Evolutionary conservation across 805 yeast species (phyloP).

Genomic region (Candida tallmaniae): DNA sequence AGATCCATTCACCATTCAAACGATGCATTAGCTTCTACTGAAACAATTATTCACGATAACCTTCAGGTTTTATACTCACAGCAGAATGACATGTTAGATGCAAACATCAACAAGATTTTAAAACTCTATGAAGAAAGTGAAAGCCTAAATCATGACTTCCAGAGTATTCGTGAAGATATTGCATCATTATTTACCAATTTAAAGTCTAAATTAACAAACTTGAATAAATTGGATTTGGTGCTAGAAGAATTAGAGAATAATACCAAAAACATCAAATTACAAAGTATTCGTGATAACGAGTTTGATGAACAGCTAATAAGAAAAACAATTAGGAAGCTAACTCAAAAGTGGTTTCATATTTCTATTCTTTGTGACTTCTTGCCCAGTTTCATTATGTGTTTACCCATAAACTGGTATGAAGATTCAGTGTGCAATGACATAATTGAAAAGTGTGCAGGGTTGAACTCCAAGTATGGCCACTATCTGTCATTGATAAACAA

Average conservation of each 20-base stretch:
- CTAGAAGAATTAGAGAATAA: slow-evolving; percentile 7
- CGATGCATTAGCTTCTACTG: slow-evolving; percentile 23
- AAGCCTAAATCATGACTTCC: slow-evolving; percentile 3
- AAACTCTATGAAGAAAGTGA: slow-evolving; percentile 7
- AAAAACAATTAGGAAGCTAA: slow-evolving; percentile 10
- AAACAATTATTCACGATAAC: slow-evolving; percentile 12
- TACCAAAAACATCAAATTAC: slow-evolving; percentile 10
- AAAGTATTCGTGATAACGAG: slow-evolving; percentile 8
- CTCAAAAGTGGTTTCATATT: slow-evolving; percentile 16
- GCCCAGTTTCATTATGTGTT: slow-evolving; percentile 27
- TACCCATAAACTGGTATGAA: slow-evolving; percentile 34
- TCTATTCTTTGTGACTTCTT: slow-evolving; percentile 24
- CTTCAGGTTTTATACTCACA: slow-evolving; percentile 8
- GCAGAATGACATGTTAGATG: slow-evolving; percentile 5
- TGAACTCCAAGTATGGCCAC: slow-evolving; percentile 16
- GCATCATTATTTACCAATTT: slow-evolving; percentile 8
- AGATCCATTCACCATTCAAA: slow-evolving; percentile 29
- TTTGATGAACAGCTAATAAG: slow-evolving; percentile 7
- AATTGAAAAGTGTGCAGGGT: slow-evolving; percentile 24
- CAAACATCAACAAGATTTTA: slow-evolving; percentile 15
- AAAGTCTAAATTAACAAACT: slow-evolving; percentile 16
- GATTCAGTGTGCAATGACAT: slow-evolving; percentile 23
- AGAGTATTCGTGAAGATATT: slow-evolving; percentile 5
- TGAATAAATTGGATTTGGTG: slow-evolving; percentile 12
- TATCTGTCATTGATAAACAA: slow-evolving; percentile 16